These are phyloP conservation scores for Cephalotrichum gorgonifer DNA, from an alignment of 2,329 filamentous ascomycete genomes.

Conservation along the genomic window DNA sequence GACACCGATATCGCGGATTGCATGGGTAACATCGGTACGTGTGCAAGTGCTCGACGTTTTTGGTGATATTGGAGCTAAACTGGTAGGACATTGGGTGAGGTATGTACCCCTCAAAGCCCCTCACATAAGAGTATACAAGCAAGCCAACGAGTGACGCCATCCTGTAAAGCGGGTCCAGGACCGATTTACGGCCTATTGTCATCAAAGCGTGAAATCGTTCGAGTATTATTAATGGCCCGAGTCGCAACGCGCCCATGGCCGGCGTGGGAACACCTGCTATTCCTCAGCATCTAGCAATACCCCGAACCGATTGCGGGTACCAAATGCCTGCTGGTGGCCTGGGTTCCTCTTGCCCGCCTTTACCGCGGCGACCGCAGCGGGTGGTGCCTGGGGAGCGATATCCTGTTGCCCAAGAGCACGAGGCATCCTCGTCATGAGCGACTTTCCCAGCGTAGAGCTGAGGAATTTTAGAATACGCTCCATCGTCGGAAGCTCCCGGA, in stretches of 20 bases:
- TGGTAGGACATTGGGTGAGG: too few relatives aligned
- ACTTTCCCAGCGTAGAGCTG: neutral
- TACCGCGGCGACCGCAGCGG: neutral
- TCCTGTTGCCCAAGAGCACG: neutral
- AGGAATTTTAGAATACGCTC: conserved; percentile 4
- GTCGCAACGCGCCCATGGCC: too few relatives aligned
- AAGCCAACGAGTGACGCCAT: too few relatives aligned
- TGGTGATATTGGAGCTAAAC: too few relatives aligned
- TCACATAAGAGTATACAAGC: too few relatives aligned
- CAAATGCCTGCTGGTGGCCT: neutral
- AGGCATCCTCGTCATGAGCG: neutral
- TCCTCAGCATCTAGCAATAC: neutral
- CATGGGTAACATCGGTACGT: neutral
- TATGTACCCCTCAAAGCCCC: too few relatives aligned
- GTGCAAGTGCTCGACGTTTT: too few relatives aligned
- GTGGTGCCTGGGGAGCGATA: neutral
- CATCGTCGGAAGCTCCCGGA: conserved; percentile 7
- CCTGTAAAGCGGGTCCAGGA: too few relatives aligned
- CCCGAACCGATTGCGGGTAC: neutral
- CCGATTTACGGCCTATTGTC: too few relatives aligned
- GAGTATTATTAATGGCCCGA: too few relatives aligned
- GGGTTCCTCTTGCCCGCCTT: neutral
- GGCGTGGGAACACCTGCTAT: neutral
- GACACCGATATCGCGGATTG: neutral
- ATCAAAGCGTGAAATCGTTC: too few relatives aligned